A percentile compares a stretch with the other conserved stretches of the same genome.
phyloP scores from a whole-genome alignment of 2,329 filamentous ascomycete species.

The Curvularia sp. region DNA sequence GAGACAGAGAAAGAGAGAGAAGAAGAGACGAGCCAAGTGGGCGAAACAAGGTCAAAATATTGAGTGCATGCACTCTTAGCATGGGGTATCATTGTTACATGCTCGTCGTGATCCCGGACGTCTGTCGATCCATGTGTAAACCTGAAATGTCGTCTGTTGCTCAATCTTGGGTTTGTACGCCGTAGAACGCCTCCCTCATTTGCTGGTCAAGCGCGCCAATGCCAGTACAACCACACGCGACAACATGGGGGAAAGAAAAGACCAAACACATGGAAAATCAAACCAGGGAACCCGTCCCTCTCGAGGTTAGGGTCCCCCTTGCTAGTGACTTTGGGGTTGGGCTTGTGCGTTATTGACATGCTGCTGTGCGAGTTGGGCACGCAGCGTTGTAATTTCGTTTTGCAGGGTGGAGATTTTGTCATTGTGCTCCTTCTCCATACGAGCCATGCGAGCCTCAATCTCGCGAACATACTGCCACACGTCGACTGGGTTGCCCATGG shows the following conservation, averaged over 20 bases:
- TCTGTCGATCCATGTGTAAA: constrained; percentile 21
- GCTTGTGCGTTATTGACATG: constrained; percentile 37
- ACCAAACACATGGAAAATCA: background rate
- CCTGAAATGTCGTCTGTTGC: constrained; percentile 19
- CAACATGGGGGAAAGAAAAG: background rate
- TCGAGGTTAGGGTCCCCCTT: background rate
- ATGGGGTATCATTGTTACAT: constrained; percentile 24
- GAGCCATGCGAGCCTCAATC: constrained; percentile 64
- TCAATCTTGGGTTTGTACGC: constrained; percentile 23
- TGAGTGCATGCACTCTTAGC: constrained; percentile 18
- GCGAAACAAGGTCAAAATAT: constrained; percentile 12
- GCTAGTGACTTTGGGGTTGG: constrained; percentile 26
- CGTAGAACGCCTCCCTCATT: constrained; percentile 13
- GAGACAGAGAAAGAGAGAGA: background rate
- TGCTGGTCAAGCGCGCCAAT: constrained; percentile 4
- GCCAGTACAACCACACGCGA: constrained; percentile 1
- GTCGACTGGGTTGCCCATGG: constrained; percentile 65
- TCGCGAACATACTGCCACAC: constrained; percentile 76
- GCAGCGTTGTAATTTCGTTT: constrained; percentile 53
- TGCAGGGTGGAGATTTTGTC: constrained; percentile 54
- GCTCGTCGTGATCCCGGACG: constrained; percentile 19
- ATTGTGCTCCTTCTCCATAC: constrained; percentile 58
- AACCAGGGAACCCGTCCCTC: background rate
- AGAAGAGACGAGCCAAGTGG: constrained; percentile 5
- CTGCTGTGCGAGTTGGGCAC: constrained; percentile 48